Evolutionary conservation across 2,329 filamentous ascomycete species (phyloP), one percentile per base, ranked within the genome.

Genomic region (Alternaria solani): DNA sequence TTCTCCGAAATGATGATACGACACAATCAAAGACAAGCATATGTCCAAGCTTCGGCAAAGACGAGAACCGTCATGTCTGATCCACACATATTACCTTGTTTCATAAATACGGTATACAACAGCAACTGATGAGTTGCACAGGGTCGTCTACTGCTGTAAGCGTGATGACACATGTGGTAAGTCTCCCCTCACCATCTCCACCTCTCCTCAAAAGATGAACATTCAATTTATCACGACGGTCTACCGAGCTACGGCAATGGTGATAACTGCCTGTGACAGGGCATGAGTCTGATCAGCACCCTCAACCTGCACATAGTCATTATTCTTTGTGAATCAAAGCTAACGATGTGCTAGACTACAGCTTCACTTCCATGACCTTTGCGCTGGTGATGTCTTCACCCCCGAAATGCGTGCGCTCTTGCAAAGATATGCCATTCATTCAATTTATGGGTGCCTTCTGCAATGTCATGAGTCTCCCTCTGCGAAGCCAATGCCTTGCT

Each of bases 21-120:
- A 93, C 90, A 87, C 54, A 85, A 83, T 86, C 84, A 80, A 90
- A 88, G 92, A 96, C 93, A 96, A 96, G 92, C 92, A 96, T 96
- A 96, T 96, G 92, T 96, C 93, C 86, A 89, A 96, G 93, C 88
- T 85, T 82, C 70, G 70, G 75, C 75, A 80, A 85, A 77, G 85
- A 87, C 78, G 76, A 79, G 65, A 75, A 67, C 69, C 66, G 76
- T 79, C 75, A 71, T 59, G 62, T 59, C 77, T 79, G 77, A 79
- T 65, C 57, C 54, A 57, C 63, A 54, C 36, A 28, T 16, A 49
- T 26, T 23, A 28, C 58, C 47, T 48, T 62, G 16, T 28, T 51
- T 28, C 14, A 54, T 34, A 11, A 57, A 32, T 11, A 18, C 36
- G 18, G 11, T 41, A 25, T 23, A 38, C 18, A 62, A 42, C 46